phyloP scores from a whole-genome alignment of 371 early-diverging fungal genomes.

The Syncephalastrum sp. region DNA sequence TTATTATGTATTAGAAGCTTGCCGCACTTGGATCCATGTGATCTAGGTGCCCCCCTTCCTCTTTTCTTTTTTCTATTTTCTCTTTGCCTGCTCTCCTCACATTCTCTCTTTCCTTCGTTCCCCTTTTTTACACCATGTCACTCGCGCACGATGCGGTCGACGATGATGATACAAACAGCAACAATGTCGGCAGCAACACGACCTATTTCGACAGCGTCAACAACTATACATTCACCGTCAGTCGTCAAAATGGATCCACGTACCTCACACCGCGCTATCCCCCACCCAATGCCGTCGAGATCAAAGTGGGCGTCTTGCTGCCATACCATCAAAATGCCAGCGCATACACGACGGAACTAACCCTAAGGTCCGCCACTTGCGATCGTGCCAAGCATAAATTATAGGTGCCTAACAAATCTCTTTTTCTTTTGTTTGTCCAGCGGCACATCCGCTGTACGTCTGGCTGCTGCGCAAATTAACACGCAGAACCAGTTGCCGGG shows the following conservation, averaged over 20 bases:
- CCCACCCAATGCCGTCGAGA: slow-evolving; percentile 17
- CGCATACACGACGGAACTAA: slow-evolving; percentile 29
- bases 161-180: slow-evolving; percentile 7
- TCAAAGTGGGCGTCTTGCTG: slow-evolving; percentile 48
- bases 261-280: slow-evolving; percentile 14
- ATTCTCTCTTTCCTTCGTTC: too few relatives aligned
- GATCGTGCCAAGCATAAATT: too few relatives aligned
- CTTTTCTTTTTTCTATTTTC: too few relatives aligned
- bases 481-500: slow-evolving; percentile 47
- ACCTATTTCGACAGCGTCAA: slow-evolving; percentile 12
- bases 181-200: slow-evolving; percentile 6
- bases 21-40: too few relatives aligned
- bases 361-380: slow-evolving; percentile 26
- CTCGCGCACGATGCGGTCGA: slow-evolving; percentile 4
- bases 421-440: slow-evolving; percentile 17
- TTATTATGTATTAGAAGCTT: too few relatives aligned
- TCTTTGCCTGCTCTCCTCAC: too few relatives aligned
- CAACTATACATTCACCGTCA: slow-evolving; percentile 22
- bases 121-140: too few relatives aligned
- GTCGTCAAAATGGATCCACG: slow-evolving; percentile 24
- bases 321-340: slow-evolving; percentile 46
- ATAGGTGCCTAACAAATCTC: background rate
- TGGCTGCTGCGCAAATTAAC: slow-evolving; percentile 58
- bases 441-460: slow-evolving; percentile 54
- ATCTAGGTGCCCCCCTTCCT: too few relatives aligned